These are phyloP conservation scores for Tripidium arundinaceum DNA, from an alignment of 202 grass and related monocot genomes.

Conservation along the genomic window DNA sequence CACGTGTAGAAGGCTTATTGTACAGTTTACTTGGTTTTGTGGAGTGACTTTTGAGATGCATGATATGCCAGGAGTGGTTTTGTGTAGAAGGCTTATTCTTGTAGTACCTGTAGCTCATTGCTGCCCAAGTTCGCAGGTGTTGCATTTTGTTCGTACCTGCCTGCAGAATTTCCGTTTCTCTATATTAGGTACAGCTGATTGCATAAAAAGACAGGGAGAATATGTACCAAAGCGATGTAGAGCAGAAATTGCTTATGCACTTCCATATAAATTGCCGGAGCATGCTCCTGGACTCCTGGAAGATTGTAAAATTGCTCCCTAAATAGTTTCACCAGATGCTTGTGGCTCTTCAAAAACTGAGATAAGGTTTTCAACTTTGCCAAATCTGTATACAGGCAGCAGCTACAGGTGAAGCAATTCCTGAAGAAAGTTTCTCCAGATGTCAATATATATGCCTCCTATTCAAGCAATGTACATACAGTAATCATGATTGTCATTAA, in stretches of 20 bases:
- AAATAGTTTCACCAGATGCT: neutral
- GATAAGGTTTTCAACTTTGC: neutral
- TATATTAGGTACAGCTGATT: no score
- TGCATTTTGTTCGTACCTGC: no score
- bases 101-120: neutral
- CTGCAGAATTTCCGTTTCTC: no score
- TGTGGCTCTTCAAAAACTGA: neutral
- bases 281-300: neutral
- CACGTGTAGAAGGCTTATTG: constrained; percentile 1
- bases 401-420: neutral
- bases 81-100: no score
- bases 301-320: neutral
- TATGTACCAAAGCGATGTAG: neutral
- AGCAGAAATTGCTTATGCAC: neutral
- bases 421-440: neutral
- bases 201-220: no score
- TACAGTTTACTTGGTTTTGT: constrained; percentile 28
- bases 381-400: neutral
- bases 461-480: neutral
- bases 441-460: neutral
- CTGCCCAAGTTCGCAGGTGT: constrained; percentile 25
- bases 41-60: constrained; percentile 10
- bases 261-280: neutral
- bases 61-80: no score
- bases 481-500: neutral